Percentiles rank a stretch among this genome's conserved stretches.
These are phyloP conservation scores for Phytophthora pini DNA, from an alignment of 352 stramenopile genomes.

Conservation along the genomic window DNA sequence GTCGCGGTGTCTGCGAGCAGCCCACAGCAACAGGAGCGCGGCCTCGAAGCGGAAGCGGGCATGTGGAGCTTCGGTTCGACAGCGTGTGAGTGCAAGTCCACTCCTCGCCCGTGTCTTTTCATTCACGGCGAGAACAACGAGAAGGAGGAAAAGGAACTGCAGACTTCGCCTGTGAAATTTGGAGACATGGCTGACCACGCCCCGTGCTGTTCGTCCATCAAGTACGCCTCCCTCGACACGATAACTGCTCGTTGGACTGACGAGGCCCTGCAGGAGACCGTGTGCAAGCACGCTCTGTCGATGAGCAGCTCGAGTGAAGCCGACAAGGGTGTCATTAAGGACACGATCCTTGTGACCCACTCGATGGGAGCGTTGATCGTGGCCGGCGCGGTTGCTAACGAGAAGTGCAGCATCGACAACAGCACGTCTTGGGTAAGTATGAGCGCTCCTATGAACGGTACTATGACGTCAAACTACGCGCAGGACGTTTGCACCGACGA, in stretches of 20 bases:
- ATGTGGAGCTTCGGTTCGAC: constrained; percentile 32
- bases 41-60: constrained; percentile 21
- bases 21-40: constrained; percentile 5
- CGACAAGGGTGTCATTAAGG: constrained; percentile 28
- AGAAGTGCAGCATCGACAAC: constrained; percentile 53
- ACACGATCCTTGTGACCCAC: constrained; percentile 55
- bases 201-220: constrained; percentile 50
- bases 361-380: constrained; percentile 59
- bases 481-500: constrained; percentile 47
- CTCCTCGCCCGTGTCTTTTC: constrained; percentile 48
- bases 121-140: constrained; percentile 45
- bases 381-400: constrained; percentile 44
- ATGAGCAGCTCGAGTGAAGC: constrained; percentile 32
- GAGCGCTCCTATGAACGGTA: constrained; percentile 53
- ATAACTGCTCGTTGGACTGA: constrained; percentile 40
- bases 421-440: constrained; percentile 54
- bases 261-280: constrained; percentile 36
- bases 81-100: constrained; percentile 39
- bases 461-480: constrained; percentile 51
- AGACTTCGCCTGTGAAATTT: constrained; percentile 33
- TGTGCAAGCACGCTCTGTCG: constrained; percentile 41
- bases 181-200: constrained; percentile 43
- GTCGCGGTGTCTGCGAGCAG: constrained; percentile 6
- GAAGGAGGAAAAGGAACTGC: constrained; percentile 24
- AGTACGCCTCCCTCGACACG: constrained; percentile 49